These are phyloP conservation scores for Solanum bulbocastanum DNA, from an alignment of 257 asterid genomes.

Conservation along the genomic window DNA sequence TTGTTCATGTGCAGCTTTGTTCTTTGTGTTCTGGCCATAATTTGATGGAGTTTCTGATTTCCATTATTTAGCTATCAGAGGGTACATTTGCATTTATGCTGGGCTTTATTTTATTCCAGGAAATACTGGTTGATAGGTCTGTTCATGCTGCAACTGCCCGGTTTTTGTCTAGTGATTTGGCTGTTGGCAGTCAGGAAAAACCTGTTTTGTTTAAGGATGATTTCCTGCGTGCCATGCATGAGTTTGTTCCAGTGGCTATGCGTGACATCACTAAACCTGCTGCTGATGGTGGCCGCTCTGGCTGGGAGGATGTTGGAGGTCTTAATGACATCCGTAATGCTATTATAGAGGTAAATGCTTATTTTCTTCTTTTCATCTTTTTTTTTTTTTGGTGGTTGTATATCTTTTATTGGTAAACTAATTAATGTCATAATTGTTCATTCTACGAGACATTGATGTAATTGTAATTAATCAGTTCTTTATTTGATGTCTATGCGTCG, in stretches of 20 bases:
- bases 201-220: slow-evolving; percentile 59
- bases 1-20: neutral
- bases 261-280: slow-evolving; percentile 84
- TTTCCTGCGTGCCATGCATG: slow-evolving; percentile 70
- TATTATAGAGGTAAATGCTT: slow-evolving; percentile 56
- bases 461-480: neutral
- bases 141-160: slow-evolving; percentile 88
- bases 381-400: neutral
- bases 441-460: neutral
- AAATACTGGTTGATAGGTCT: slow-evolving; percentile 87
- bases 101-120: slow-evolving; percentile 25
- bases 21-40: neutral
- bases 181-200: slow-evolving; percentile 25
- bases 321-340: slow-evolving; percentile 70
- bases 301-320: slow-evolving; percentile 99
- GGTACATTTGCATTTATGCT: neutral
- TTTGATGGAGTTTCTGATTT: neutral
- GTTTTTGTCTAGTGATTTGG: slow-evolving; percentile 39
- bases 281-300: slow-evolving; percentile 64
- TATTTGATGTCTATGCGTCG: neutral
- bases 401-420: neutral
- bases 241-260: slow-evolving; percentile 95
- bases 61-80: neutral
- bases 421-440: neutral
- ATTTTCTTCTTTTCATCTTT: neutral